Evolutionary conservation across 192 early-diverging fungal genomes (phyloP).

Genomic region (Dissophora ornata): DNA sequence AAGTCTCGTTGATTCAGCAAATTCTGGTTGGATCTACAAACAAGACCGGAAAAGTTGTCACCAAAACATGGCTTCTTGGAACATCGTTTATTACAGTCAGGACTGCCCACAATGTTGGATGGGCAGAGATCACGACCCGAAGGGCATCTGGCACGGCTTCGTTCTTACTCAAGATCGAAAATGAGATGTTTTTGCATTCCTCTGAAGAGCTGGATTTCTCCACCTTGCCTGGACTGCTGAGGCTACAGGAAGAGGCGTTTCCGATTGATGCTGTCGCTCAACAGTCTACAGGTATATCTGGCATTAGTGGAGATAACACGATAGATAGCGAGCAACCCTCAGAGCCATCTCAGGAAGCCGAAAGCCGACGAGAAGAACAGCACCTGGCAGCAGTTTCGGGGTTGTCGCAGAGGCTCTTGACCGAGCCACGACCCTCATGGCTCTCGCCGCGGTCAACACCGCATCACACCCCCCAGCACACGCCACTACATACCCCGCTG

Average conservation of each 20-base stretch:
- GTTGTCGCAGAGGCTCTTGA: constrained; percentile 26
- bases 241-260: constrained; percentile 51
- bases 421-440: constrained; percentile 35
- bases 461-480: constrained; percentile 30
- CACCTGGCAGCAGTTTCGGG: constrained; percentile 27
- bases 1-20: constrained; percentile 61
- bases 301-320: neutral
- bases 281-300: neutral
- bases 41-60: constrained; percentile 61
- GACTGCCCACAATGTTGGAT: constrained; percentile 70
- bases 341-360: constrained; percentile 2
- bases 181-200: constrained; percentile 61
- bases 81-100: constrained; percentile 85
- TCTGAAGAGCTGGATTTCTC: constrained; percentile 58
- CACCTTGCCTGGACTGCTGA: constrained; percentile 63
- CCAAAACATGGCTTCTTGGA: constrained; percentile 86
- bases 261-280: constrained; percentile 15
- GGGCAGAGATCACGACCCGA: constrained; percentile 87
- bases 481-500: constrained; percentile 41
- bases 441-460: constrained; percentile 40
- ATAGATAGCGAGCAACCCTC: constrained; percentile 15
- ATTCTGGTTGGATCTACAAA: constrained; percentile 59
- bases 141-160: constrained; percentile 82
- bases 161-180: constrained; percentile 77
- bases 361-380: neutral